These are phyloP conservation scores for Aspergillus homomorphus DNA, from an alignment of 495 filamentous ascomycete species.

Conservation along the genomic window DNA sequence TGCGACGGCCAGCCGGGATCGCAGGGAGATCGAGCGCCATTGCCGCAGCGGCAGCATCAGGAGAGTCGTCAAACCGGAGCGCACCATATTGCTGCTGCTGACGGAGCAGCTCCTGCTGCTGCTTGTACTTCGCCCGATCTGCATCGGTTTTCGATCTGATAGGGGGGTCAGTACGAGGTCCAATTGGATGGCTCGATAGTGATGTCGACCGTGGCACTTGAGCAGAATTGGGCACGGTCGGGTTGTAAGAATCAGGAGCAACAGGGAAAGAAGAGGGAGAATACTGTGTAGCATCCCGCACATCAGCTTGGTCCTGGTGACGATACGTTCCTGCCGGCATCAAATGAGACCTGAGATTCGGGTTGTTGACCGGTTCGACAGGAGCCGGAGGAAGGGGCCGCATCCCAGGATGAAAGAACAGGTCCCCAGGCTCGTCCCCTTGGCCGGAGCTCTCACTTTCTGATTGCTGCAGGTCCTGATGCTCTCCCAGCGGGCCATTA, in stretches of 20 bases:
- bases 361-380: conserved; percentile 46
- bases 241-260: conserved; percentile 47
- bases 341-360: conserved; percentile 43
- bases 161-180: conserved; percentile 75
- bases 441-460: conserved; percentile 51
- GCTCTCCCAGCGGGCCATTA: conserved; percentile 44
- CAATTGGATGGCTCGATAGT: conserved; percentile 73
- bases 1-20: conserved; percentile 64
- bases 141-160: conserved; percentile 95
- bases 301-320: conserved; percentile 36
- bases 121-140: conserved; percentile 58
- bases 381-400: conserved; percentile 82
- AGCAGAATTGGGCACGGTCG: conserved; percentile 42
- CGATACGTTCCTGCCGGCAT: conserved; percentile 58
- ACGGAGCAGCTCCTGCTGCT: conserved; percentile 54
- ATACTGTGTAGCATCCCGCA: conserved; percentile 39
- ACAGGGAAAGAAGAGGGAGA: conserved; percentile 38
- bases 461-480: conserved; percentile 48
- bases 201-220: conserved; percentile 85
- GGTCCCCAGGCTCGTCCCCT: conserved; percentile 70
- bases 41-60: conserved; percentile 47
- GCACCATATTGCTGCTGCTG: conserved; percentile 45
- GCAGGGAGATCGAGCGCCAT: conserved; percentile 67
- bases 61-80: conserved; percentile 38
- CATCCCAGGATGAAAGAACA: conserved; percentile 91